Percentiles rank a stretch among this genome's conserved stretches.
These are phyloP conservation scores for Hymenoscyphus salicellus DNA, from an alignment of 2,329 filamentous ascomycete species.

Conservation along the genomic window DNA sequence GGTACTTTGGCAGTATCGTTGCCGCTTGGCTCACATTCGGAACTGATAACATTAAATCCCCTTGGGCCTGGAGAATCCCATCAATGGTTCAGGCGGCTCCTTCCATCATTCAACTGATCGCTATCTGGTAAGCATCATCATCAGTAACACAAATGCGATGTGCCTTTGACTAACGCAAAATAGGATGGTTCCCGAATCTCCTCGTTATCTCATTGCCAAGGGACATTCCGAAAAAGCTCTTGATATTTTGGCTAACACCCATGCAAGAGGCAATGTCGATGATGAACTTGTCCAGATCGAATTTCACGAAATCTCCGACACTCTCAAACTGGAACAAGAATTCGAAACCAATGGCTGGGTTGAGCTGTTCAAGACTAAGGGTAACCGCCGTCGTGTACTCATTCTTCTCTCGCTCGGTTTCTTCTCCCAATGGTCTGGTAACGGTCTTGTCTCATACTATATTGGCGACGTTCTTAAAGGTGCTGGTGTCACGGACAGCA, in stretches of 20 bases:
- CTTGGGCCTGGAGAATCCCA: slow-evolving; percentile 38
- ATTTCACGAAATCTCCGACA: slow-evolving; percentile 44
- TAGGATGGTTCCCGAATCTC: slow-evolving; percentile 39
- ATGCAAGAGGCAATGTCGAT: slow-evolving; percentile 39
- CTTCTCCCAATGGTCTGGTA: slow-evolving; percentile 58
- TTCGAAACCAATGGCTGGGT: slow-evolving; percentile 45
- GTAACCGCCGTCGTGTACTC: slow-evolving; percentile 52
- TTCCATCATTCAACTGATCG: slow-evolving; percentile 29
- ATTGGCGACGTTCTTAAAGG: slow-evolving; percentile 38
- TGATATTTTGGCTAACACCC: slow-evolving; percentile 49
- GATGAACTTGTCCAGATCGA: slow-evolving; percentile 43
- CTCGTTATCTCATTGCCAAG: slow-evolving; percentile 42
- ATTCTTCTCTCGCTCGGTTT: slow-evolving; percentile 53
- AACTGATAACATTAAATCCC: slow-evolving; percentile 38
- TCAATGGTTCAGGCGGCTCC: slow-evolving; percentile 35
- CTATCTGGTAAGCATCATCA: slow-evolving; percentile 26
- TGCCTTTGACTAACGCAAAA: neutral
- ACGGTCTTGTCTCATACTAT: slow-evolving; percentile 46
- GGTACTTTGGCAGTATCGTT: slow-evolving; percentile 45
- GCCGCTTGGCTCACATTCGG: slow-evolving; percentile 47
- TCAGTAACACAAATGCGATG: neutral
- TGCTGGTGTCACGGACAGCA: slow-evolving; percentile 36
- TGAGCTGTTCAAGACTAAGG: slow-evolving; percentile 49
- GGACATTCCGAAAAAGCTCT: slow-evolving; percentile 49
- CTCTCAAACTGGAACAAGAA: slow-evolving; percentile 45